phyloP scores from a whole-genome alignment of 2,329 filamentous ascomycete species.

The Diplodia sapinea region DNA sequence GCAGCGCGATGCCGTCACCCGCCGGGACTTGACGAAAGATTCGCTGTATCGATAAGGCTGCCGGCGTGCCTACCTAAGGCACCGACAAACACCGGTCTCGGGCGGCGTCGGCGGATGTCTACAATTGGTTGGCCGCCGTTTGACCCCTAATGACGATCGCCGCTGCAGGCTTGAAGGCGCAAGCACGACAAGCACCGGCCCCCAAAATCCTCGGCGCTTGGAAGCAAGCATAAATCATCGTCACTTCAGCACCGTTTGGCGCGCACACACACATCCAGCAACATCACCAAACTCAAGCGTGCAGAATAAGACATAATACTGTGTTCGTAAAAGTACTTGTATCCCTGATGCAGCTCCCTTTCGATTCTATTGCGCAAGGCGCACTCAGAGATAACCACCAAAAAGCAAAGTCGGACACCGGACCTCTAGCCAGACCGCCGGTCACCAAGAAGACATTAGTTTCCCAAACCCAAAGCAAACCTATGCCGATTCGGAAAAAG shows the following conservation, averaged over 20 bases:
- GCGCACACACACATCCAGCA: not conserved
- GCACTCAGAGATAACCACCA: conserved; percentile 7
- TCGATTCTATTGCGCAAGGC: conserved; percentile 1
- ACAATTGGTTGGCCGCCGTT: conserved; percentile 17
- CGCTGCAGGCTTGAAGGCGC: conserved; percentile 9
- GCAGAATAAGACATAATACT: conserved; percentile 12
- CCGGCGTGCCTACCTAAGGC: conserved; percentile 9
- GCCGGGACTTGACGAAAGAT: conserved; percentile 7
- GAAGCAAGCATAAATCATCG: conserved; percentile 24
- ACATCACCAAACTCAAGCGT: not conserved
- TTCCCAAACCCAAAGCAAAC: conserved; percentile 26
- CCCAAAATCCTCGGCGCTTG: conserved; percentile 22
- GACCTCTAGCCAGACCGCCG: conserved; percentile 26
- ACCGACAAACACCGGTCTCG: not conserved
- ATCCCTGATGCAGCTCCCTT: conserved; percentile 13
- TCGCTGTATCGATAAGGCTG: conserved; percentile 27
- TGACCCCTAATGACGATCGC: conserved; percentile 20
- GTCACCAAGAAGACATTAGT: conserved; percentile 24
- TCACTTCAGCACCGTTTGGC: not conserved
- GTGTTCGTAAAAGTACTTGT: conserved; percentile 24
- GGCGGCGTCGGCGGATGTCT: conserved; percentile 7
- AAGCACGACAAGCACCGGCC: conserved; percentile 19
- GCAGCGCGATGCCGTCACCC: conserved; percentile 26
- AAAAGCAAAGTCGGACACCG: conserved; percentile 21
- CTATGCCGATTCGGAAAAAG: conserved; percentile 24